phyloP scores from a whole-genome alignment of 1,284 basidiomycete genomes.

The Malassezia brasiliensis region DNA sequence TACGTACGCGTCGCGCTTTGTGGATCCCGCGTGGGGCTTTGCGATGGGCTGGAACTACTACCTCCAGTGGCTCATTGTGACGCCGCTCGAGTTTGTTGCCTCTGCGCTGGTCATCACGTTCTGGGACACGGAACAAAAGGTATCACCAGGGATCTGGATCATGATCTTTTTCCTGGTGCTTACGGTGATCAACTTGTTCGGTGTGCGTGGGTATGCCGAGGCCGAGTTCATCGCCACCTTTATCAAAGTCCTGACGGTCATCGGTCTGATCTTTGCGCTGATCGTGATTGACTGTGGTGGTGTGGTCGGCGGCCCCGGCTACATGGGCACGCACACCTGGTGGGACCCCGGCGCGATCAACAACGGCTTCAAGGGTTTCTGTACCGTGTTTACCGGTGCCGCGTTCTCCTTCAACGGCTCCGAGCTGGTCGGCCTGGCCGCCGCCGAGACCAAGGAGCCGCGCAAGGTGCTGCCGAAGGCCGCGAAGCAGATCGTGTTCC shows the following conservation, averaged over 20 bases:
- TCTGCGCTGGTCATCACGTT: constrained; percentile 33
- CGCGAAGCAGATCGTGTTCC: constrained; percentile 51
- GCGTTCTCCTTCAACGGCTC: constrained; percentile 45
- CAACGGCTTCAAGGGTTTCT: constrained; percentile 46
- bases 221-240: constrained; percentile 38
- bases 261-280: constrained; percentile 40
- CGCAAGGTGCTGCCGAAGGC: constrained; percentile 52
- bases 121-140: constrained; percentile 22
- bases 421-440: constrained; percentile 59
- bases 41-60: constrained; percentile 61
- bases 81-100: constrained; percentile 42
- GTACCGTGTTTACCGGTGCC: constrained; percentile 39
- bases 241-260: constrained; percentile 41
- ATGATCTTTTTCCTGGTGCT: constrained; percentile 34
- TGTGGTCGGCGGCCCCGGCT: constrained; percentile 23
- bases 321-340: constrained; percentile 39
- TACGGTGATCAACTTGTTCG: constrained; percentile 42
- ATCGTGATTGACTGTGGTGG: constrained; percentile 41
- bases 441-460: constrained; percentile 56
- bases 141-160: constrained; percentile 34
- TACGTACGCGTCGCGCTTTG: constrained; percentile 32
- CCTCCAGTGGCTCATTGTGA: constrained; percentile 40
- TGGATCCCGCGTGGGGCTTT: constrained; percentile 32
- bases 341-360: constrained; percentile 36
- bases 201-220: constrained; percentile 44